A percentile compares a stretch with the other conserved stretches of the same genome.
Evolutionary conservation across 2,329 filamentous ascomycete species (phyloP).

Genomic region (Dactylellina cionopaga): DNA sequence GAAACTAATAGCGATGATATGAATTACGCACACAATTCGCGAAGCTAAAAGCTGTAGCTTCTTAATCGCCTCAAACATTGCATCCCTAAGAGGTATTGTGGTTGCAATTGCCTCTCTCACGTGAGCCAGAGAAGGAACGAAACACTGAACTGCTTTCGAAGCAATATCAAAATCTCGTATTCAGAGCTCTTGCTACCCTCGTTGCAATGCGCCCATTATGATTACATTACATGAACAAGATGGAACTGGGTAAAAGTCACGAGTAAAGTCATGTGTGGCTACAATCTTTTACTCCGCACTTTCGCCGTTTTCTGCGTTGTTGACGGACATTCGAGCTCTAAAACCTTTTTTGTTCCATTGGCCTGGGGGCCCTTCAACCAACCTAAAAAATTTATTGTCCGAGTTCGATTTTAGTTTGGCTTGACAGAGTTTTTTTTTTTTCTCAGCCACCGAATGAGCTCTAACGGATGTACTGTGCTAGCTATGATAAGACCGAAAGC

Average conservation of each 20-base stretch:
- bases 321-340: slow-evolving; percentile 13
- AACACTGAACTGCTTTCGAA: background rate
- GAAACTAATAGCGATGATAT: slow-evolving; percentile 30
- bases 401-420: too few species aligned
- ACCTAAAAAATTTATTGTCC: slow-evolving; percentile 9
- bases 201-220: slow-evolving; percentile 3
- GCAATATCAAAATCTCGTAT: background rate
- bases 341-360: too few species aligned
- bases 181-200: too few species aligned
- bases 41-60: too few species aligned
- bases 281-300: slow-evolving; percentile 17
- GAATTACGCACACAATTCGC: too few species aligned
- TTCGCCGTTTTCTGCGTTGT: slow-evolving; percentile 24
- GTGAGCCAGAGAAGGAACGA: background rate
- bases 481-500: slow-evolving; percentile 19
- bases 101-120: slow-evolving; percentile 6
- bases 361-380: too few species aligned
- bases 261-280: too few species aligned
- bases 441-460: background rate
- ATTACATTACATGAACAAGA: background rate
- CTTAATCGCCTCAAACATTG: too few species aligned
- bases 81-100: too few species aligned
- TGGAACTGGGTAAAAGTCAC: slow-evolving; percentile 24
- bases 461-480: too few species aligned
- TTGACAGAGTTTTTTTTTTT: too few species aligned